phyloP scores from a whole-genome alignment of 148 eudicot genomes.

The Euryodendron excelsum region DNA sequence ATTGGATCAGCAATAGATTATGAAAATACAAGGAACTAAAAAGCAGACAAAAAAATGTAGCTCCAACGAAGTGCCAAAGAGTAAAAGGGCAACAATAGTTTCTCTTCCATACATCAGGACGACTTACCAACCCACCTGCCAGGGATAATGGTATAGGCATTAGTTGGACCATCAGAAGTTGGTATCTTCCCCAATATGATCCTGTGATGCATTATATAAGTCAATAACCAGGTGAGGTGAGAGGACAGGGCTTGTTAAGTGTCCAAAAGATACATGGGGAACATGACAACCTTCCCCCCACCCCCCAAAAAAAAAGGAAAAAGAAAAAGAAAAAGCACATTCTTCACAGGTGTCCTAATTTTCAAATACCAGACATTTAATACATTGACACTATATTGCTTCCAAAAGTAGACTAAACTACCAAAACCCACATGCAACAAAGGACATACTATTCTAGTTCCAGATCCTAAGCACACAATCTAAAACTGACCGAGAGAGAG shows the following conservation, averaged over 20 bases:
- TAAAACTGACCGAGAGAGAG: background rate
- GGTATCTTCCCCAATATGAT: conserved; percentile 91
- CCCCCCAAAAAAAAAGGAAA: background rate
- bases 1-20: background rate
- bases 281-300: background rate
- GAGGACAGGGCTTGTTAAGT: conserved; percentile 26
- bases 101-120: conserved; percentile 36
- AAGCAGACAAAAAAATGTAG: background rate
- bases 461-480: background rate
- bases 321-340: background rate
- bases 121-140: conserved; percentile 96
- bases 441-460: background rate
- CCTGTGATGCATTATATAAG: conserved; percentile 86
- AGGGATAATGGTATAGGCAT: conserved; percentile 76
- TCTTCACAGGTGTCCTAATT: background rate
- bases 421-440: background rate
- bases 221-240: conserved; percentile 53
- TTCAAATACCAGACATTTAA: conserved; percentile 5
- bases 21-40: background rate
- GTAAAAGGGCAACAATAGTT: conserved; percentile 8
- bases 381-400: background rate
- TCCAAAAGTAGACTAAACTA: background rate
- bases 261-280: conserved; percentile 10
- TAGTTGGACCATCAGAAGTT: conserved; percentile 80
- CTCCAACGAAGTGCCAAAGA: background rate